Percentiles rank a stretch among this genome's conserved stretches.
Evolutionary conservation across 345 rosid species (phyloP).

Genomic region (Odontarrhena argentea): DNA sequence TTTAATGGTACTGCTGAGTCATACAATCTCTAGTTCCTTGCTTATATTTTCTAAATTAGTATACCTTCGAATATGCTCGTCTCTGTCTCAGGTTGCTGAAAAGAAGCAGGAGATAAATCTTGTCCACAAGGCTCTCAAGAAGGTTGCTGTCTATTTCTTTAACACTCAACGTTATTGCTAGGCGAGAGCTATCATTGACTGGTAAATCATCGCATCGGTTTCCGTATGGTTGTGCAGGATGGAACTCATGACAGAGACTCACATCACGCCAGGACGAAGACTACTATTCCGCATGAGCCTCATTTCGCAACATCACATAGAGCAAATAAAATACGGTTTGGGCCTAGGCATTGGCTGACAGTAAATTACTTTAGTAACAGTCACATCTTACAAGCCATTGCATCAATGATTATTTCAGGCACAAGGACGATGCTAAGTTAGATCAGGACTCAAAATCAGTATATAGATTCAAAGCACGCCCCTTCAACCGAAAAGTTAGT

Average conservation of each 20-base stretch:
- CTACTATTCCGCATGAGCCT: constrained; percentile 90
- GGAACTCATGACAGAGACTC: constrained; percentile 48
- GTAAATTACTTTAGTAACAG: background rate
- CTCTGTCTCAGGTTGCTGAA: constrained; percentile 60
- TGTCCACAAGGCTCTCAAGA: constrained; percentile 77
- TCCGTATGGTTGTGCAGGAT: constrained; percentile 53
- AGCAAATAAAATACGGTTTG: constrained; percentile 76
- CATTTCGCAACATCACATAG: constrained; percentile 84
- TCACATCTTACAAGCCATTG: constrained; percentile 21
- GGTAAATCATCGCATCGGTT: background rate
- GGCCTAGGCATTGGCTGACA: constrained; percentile 17
- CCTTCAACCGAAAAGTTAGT: constrained; percentile 91
- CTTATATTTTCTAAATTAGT: background rate
- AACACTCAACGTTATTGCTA: background rate
- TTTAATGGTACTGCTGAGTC: too few relatives aligned
- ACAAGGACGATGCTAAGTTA: constrained; percentile 46
- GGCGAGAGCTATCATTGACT: background rate
- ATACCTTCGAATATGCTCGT: constrained; percentile 21
- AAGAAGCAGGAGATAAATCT: constrained; percentile 57
- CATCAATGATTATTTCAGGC: constrained; percentile 57
- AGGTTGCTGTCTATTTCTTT: constrained; percentile 47
- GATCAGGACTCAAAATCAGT: constrained; percentile 46
- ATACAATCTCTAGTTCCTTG: background rate
- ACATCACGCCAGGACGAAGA: constrained; percentile 49
- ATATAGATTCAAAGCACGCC: constrained; percentile 86